Conservation (phyloP, 495 filamentous ascomycete genomes). For the Aspergillus taichungensis region DNA sequence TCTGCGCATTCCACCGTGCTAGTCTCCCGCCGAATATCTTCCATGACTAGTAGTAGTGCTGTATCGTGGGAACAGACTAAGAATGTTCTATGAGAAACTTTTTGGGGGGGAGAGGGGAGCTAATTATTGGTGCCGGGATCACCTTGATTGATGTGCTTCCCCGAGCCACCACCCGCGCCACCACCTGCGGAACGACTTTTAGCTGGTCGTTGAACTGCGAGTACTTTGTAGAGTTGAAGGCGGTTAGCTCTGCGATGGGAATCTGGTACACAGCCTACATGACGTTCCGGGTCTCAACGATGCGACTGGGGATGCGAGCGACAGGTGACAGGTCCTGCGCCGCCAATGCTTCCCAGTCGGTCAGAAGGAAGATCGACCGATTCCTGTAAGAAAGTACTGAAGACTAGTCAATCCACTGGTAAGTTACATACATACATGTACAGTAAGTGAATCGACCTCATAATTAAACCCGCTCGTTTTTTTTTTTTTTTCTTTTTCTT, state of each 20-base stretch:
- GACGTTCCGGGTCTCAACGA: too few species aligned
- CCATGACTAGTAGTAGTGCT: neutral
- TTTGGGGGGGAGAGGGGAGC: neutral
- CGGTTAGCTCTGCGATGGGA: neutral
- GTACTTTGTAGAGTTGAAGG: neutral
- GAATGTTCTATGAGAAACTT: constrained; percentile 13
- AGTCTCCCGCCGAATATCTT: constrained; percentile 1
- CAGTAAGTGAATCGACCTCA: too few species aligned
- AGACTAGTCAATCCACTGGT: too few species aligned
- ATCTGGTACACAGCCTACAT: too few species aligned
- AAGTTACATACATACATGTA: too few species aligned
- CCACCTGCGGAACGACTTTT: neutral
- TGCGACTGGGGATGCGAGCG: too few species aligned
- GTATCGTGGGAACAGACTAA: constrained; percentile 8
- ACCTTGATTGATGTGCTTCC: neutral
- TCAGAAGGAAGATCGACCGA: too few species aligned
- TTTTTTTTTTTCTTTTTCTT: too few species aligned
- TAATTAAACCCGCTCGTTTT: too few species aligned
- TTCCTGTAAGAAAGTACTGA: too few species aligned
- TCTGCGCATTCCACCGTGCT: neutral
- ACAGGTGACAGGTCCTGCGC: too few species aligned
- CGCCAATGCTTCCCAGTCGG: too few species aligned
- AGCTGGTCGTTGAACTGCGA: constrained; percentile 1
- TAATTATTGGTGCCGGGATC: constrained; percentile 7
- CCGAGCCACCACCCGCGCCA: neutral